phyloP scores from a whole-genome alignment of 176 grass and related monocot species.

The Oryza coarctata region DNA sequence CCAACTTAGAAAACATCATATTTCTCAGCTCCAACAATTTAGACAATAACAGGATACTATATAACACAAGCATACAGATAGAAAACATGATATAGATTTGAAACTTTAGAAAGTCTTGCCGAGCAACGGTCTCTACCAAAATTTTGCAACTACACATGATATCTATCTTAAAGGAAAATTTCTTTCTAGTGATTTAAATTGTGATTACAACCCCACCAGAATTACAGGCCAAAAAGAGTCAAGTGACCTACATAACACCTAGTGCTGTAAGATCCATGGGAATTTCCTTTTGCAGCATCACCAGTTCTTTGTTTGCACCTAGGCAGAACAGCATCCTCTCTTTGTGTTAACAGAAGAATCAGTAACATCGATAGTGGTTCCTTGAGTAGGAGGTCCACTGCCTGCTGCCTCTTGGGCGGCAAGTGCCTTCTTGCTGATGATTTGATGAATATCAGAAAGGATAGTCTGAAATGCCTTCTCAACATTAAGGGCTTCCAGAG shows the following conservation, averaged over 20 bases:
- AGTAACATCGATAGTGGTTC: constrained; percentile 57
- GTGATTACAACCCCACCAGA: constrained; percentile 51
- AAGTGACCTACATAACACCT: constrained; percentile 37
- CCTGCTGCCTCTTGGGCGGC: constrained; percentile 65
- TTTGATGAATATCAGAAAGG: constrained; percentile 66
- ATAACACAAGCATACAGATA: constrained; percentile 11
- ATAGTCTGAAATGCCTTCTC: constrained; percentile 72
- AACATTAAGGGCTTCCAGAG: constrained; percentile 64
- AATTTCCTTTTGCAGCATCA: constrained; percentile 24
- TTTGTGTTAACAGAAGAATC: constrained; percentile 37
- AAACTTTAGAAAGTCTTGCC: constrained; percentile 40
- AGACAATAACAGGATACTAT: not conserved
- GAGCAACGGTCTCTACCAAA: constrained; percentile 53
- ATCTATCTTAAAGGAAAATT: constrained; percentile 47
- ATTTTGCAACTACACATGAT: constrained; percentile 53
- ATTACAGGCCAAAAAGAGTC: constrained; percentile 42
- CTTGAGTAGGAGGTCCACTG: constrained; percentile 54
- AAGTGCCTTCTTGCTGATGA: constrained; percentile 76
- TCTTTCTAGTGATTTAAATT: constrained; percentile 50
- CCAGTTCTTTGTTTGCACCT: constrained; percentile 19
- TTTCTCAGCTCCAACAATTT: not conserved
- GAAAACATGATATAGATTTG: constrained; percentile 23
- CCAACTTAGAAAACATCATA: not conserved
- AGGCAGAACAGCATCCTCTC: constrained; percentile 59
- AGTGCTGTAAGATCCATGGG: constrained; percentile 29